Conservation (phyloP, 2,329 filamentous ascomycete species). For the Ramularia endophylla region DNA sequence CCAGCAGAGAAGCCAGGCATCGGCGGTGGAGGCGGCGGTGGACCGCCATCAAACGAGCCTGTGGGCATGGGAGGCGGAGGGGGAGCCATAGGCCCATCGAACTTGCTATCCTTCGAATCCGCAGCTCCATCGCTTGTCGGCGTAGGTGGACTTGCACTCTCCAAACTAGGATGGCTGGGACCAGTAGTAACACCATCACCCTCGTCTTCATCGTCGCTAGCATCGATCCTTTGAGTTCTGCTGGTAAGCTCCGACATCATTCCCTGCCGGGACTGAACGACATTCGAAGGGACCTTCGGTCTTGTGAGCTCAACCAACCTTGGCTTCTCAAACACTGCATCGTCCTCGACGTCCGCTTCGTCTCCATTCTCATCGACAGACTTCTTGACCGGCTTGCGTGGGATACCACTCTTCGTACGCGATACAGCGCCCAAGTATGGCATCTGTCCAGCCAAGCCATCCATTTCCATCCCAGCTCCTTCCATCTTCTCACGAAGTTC, state of each 20-base stretch:
- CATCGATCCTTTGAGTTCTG: conserved; percentile 68
- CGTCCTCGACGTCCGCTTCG: conserved; percentile 47
- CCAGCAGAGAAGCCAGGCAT: conserved; percentile 42
- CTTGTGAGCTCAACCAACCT: conserved; percentile 72
- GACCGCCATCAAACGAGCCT: conserved; percentile 36
- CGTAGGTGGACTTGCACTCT: conserved; percentile 63
- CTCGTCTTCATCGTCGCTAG: conserved; percentile 66
- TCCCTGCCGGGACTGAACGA: conserved; percentile 52
- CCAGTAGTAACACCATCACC: conserved; percentile 67
- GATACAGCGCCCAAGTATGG: conserved; percentile 55
- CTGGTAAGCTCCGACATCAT: conserved; percentile 65
- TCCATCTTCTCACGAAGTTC: conserved; percentile 96
- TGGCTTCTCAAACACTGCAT: conserved; percentile 69
- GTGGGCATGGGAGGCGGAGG: conserved; percentile 39
- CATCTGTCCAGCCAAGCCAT: conserved; percentile 49
- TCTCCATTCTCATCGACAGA: conserved; percentile 19
- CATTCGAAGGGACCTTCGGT: conserved; percentile 56
- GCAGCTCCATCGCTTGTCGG: conserved; percentile 47
- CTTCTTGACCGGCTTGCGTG: conserved; percentile 32
- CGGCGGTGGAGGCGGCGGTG: conserved; percentile 38
- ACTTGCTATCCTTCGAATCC: conserved; percentile 37
- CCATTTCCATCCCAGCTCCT: conserved; percentile 40
- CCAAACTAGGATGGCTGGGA: conserved; percentile 67
- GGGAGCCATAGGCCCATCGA: conserved; percentile 42
- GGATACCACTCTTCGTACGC: conserved; percentile 36